Base-by-base conservation (phyloP, 768 basidiomycete species). In the Panus rudis region DNA sequence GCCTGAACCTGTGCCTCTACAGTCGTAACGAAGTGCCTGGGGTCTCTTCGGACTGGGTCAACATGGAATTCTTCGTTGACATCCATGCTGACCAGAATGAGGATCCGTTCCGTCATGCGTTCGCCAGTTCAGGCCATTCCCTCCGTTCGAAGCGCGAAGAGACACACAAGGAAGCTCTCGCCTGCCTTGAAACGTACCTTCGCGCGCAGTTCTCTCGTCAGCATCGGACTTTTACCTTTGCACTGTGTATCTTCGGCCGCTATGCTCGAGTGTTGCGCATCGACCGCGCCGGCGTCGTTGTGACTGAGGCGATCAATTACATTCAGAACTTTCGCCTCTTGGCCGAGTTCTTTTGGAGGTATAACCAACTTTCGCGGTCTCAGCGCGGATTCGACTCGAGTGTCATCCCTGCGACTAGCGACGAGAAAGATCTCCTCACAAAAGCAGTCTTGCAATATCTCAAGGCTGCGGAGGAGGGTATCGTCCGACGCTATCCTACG, bases 241-340 rank as follows among this genome's bases (percentile, higher is more conserved):
- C 53, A 2, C 22, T 65, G 11, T 41, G 59, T 19, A 47, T 70
- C 14, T 54, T 44, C 38, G 52, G 53, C 7, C 23, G 47, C 3
- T 31, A 24, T 30, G 63, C 60, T 2, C 50, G 64, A 2, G 53
- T 69, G 28, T 45, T 70, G 16, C 54, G 57, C 34, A 68, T 60
- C 60, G 67, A 70, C 46, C 59, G 60, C 5, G 37, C 53, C 16
- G 65, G 61, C 14, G 56, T 54, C 4, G 41, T 60, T 8, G 61
- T 66, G 11, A 47, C 59, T 13, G 23, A 39, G 6, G 6, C 32
- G 6, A 54, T 68, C 44, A 37, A 60, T 30, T 63, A 58, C 53
- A 24, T 27, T n/a, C n/a, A 39, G 3, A 6, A 51, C 4, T 32
- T 53, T 11, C 8, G 25, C 4, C 16, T 39, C 1, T 43, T 66